Percentiles rank a stretch among this genome's conserved stretches.
phyloP scores from a whole-genome alignment of 805 yeast species.

The Metschnikowia gelsemii region DNA sequence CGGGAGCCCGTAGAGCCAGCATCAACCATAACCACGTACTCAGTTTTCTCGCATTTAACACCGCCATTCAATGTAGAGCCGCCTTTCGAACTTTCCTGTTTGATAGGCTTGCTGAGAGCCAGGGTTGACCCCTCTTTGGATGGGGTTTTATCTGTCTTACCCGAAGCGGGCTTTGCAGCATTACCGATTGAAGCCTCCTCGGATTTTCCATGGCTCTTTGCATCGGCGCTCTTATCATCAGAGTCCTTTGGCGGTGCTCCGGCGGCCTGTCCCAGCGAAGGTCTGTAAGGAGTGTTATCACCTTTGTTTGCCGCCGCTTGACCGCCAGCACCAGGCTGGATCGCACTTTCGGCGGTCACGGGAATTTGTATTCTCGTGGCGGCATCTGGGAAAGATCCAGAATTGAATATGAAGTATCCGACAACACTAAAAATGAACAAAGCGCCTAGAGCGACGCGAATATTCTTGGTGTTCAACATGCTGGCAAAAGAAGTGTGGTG shows the following conservation, averaged over 20 bases:
- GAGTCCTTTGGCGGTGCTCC: neutral
- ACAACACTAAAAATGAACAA: conserved; percentile 51
- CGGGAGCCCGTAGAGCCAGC: conserved; percentile 98
- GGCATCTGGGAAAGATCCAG: conserved; percentile 33
- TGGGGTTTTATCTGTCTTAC: conserved; percentile 1
- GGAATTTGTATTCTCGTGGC: conserved; percentile 30
- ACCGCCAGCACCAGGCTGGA: conserved; percentile 25
- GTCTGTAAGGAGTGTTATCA: conserved; percentile 36
- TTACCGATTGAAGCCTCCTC: neutral
- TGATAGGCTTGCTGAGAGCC: neutral
- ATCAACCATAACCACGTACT: conserved; percentile 90
- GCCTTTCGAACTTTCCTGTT: neutral
- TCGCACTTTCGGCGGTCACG: conserved; percentile 13
- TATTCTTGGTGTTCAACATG: conserved; percentile 46
- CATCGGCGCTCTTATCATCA: neutral
- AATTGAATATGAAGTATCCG: conserved; percentile 48
- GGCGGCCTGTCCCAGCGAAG: conserved; percentile 3
- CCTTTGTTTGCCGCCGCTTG: conserved; percentile 36
- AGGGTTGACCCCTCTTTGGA: neutral
- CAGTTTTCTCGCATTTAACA: conserved; percentile 38
- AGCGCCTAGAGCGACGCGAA: conserved; percentile 53
- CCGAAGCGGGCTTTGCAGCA: conserved; percentile 4
- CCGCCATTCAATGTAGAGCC: conserved; percentile 1
- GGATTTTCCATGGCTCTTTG: neutral
- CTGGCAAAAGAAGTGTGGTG: neutral